phyloP scores from a whole-genome alignment of 2,329 filamentous ascomycete species.

The Penicillium sp. region DNA sequence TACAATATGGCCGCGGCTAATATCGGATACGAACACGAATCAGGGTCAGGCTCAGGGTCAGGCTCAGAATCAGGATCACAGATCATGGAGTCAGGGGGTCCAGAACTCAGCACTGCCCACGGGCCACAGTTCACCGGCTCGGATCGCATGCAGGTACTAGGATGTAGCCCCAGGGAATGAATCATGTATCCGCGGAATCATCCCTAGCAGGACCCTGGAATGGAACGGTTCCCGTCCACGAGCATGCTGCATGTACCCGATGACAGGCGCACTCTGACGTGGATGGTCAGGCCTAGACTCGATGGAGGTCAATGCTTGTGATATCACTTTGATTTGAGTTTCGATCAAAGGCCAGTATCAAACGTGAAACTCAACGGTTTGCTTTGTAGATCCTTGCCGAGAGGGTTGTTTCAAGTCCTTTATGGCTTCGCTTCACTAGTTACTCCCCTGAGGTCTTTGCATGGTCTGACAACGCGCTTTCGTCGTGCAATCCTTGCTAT shows the following conservation, averaged over 20 bases:
- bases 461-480: neutral
- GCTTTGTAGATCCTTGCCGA: neutral
- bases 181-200: neutral
- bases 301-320: neutral
- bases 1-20: too few relatives aligned
- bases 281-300: neutral
- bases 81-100: neutral
- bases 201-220: slow-evolving; percentile 3
- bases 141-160: slow-evolving; percentile 30
- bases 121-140: slow-evolving; percentile 26
- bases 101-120: slow-evolving; percentile 22
- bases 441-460: neutral
- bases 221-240: slow-evolving; percentile 17
- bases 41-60: too few relatives aligned
- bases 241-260: slow-evolving; percentile 14
- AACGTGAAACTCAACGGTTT: neutral
- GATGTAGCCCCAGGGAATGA: slow-evolving; percentile 16
- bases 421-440: neutral
- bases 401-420: neutral
- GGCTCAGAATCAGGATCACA: too few relatives aligned
- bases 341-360: neutral
- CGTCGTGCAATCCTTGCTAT: neutral
- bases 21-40: too few relatives aligned
- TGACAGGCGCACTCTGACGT: slow-evolving; percentile 6
- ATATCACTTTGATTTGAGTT: neutral